Evolutionary conservation across 1,284 basidiomycete genomes (phyloP), one percentile per base, ranked within the genome.

Genomic region (Cystobasidium sp.): DNA sequence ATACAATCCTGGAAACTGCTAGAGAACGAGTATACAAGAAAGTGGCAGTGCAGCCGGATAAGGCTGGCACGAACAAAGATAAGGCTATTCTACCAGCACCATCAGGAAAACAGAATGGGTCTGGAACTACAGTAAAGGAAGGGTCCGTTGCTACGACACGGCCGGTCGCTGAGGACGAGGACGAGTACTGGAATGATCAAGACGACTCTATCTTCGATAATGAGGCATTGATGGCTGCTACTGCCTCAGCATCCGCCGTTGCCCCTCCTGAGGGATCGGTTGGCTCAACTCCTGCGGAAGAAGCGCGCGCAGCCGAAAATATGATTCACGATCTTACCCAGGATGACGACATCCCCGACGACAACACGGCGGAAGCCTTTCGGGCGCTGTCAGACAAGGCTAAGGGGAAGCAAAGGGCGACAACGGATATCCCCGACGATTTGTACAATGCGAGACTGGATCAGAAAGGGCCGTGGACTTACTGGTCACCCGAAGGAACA

Each of bases 1-100:
- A 96, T 77, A 85, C 88, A 43, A 92, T 99, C 44, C 93, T 99
- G 80, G 86, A 87, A 76, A 87, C 87, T n/a, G 93, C 94, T 0
- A 91, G 91, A 81, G 85, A 88, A 37, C 84, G 94, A 37, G 91
- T 92, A 71, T 96, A 93, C 80, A 84, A 86, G 0, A 84, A 88
- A 69, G 87, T 83, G 31, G 24, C 80, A 83, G 24, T 77, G 78
- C 6, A 80, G 51, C 82, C 55, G 82, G 81, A 77, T 79, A 77
- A 75, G 44, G 76, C 39, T 79, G 80, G 47, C 81, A 79, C 55
- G 14, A 14, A 14, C 55, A 56, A 56, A 14, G n/a, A 14, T 31
- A 37, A n/a, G 24, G 55, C 55, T 14, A 24, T 82, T 82, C 14
- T 12, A 39, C 14, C 58, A 8, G 43, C 56, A 12, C n/a, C 43